Percentiles rank a stretch among this genome's conserved stretches.
Conservation (phyloP, 1,139 yeast species). For the Meyerozyma guilliermondii region DNA sequence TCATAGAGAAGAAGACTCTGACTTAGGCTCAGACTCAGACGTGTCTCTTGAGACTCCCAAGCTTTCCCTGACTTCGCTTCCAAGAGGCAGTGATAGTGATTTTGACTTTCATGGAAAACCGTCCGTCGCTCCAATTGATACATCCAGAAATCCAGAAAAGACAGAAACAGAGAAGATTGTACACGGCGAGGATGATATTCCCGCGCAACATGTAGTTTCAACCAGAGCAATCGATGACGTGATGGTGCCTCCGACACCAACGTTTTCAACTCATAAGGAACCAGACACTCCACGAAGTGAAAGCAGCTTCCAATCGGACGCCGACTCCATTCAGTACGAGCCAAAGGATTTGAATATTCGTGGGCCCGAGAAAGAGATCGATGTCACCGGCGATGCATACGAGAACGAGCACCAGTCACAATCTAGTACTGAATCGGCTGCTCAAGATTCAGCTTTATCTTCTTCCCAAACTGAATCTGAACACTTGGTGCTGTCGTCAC, state of each 20-base stretch:
- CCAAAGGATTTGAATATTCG: slow-evolving; percentile 21
- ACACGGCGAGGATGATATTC: not conserved
- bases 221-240: slow-evolving; percentile 1
- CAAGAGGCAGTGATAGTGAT: not conserved
- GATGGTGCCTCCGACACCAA: slow-evolving; percentile 31
- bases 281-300: slow-evolving; percentile 32
- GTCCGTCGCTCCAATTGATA: not conserved
- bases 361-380: not conserved
- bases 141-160: not conserved
- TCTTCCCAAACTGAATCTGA: not conserved
- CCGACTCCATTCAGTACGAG: slow-evolving; percentile 35
- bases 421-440: not conserved
- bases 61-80: not conserved
- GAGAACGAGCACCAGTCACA: not conserved
- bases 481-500: too few species aligned
- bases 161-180: not conserved
- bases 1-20: slow-evolving; percentile 14
- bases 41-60: not conserved
- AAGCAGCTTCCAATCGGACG: slow-evolving; percentile 30
- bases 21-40: slow-evolving; percentile 14
- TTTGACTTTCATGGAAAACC: slow-evolving; percentile 1
- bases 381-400: not conserved
- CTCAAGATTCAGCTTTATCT: not conserved
- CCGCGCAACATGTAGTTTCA: not conserved
- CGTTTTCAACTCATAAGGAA: slow-evolving; percentile 8